Conservation (phyloP, 2,329 filamentous ascomycete species). For the Cytospora paraplurivora region DNA sequence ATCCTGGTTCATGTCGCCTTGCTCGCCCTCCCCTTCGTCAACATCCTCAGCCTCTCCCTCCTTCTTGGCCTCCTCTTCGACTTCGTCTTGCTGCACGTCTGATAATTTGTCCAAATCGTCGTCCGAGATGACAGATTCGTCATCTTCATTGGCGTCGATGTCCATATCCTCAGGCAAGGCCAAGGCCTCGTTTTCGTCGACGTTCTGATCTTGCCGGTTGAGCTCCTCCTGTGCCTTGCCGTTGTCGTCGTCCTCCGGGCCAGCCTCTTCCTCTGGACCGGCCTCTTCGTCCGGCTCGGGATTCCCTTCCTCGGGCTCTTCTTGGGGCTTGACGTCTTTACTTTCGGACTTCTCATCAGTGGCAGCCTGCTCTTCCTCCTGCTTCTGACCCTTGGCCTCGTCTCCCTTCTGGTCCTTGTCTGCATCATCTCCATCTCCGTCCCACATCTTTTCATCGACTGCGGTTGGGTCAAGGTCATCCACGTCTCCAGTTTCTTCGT, state of each 20-base stretch:
- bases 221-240: conserved; percentile 57
- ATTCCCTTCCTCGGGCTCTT: conserved; percentile 49
- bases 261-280: conserved; percentile 42
- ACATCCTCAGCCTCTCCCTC: conserved; percentile 35
- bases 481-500: conserved; percentile 88
- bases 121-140: conserved; percentile 24
- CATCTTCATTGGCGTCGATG: conserved; percentile 37
- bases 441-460: conserved; percentile 99
- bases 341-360: conserved; percentile 58
- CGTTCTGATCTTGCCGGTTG: conserved; percentile 62
- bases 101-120: conserved; percentile 46
- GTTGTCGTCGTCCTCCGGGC: conserved; percentile 61
- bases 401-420: conserved; percentile 82
- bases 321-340: conserved; percentile 41
- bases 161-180: conserved; percentile 37
- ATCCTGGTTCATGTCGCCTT: conserved; percentile 47
- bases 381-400: conserved; percentile 68
- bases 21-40: conserved; percentile 49
- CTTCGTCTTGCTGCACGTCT: conserved; percentile 42
- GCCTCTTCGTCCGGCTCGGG: conserved; percentile 38
- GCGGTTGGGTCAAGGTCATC: conserved; percentile 87
- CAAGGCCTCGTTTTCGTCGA: conserved; percentile 35
- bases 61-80: conserved; percentile 30
- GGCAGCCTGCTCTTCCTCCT: conserved; percentile 63
- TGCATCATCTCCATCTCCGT: conserved; percentile 76